Conservation (phyloP, 768 basidiomycete species). For the Termitomyces eurrhizus region DNA sequence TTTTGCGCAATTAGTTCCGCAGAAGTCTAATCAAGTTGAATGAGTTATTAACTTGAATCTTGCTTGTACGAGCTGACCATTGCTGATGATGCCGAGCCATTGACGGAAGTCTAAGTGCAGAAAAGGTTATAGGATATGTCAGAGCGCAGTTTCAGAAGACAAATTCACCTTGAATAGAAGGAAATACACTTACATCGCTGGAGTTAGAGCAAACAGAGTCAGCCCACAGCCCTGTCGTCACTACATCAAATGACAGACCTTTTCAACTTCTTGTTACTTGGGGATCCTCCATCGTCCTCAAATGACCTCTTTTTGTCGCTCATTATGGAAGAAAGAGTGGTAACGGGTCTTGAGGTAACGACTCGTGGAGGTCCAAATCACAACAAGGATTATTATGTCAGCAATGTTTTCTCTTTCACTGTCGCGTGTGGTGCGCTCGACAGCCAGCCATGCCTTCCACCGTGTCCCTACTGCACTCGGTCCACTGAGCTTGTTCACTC, state of each 20-base stretch:
- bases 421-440: slow-evolving; percentile 25
- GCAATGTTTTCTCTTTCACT: slow-evolving; percentile 43
- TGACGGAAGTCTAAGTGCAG: slow-evolving; percentile 46
- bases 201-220: slow-evolving; percentile 19
- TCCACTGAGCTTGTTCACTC: slow-evolving; percentile 34
- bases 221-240: slow-evolving; percentile 8
- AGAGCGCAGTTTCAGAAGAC: slow-evolving; percentile 43
- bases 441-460: slow-evolving; percentile 17
- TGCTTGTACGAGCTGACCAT: slow-evolving; percentile 35
- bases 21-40: slow-evolving; percentile 1
- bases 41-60: not conserved
- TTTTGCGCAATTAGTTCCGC: slow-evolving; percentile 79
- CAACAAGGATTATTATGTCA: slow-evolving; percentile 17
- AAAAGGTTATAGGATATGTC: slow-evolving; percentile 68
- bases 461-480: slow-evolving; percentile 23
- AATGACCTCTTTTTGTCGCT: slow-evolving; percentile 63
- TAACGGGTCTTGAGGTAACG: not conserved
- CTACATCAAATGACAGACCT: slow-evolving; percentile 41
- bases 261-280: slow-evolving; percentile 57
- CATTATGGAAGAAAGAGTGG: slow-evolving; percentile 32
- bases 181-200: slow-evolving; percentile 69
- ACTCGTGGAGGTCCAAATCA: slow-evolving; percentile 1
- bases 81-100: slow-evolving; percentile 38
- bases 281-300: slow-evolving; percentile 49
- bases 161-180: slow-evolving; percentile 69